Conservation (phyloP, 495 filamentous ascomycete genomes). For the Choiromyces venosus region DNA sequence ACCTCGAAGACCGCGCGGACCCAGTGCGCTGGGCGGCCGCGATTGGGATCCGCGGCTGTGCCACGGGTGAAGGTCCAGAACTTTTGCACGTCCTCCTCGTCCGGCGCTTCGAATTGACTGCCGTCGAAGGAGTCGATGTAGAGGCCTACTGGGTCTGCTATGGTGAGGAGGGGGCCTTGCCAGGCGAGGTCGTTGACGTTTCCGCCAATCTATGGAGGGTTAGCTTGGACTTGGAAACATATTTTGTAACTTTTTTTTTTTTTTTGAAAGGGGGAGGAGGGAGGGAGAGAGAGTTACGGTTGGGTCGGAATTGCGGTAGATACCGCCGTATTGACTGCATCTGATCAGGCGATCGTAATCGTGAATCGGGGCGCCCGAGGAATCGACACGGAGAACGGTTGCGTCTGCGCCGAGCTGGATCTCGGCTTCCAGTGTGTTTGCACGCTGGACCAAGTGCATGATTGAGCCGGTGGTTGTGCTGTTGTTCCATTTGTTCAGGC, state of each 20-base stretch:
- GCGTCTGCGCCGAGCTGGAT: conserved; percentile 14
- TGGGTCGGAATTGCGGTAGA: conserved; percentile 15
- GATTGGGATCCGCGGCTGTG: conserved; percentile 3
- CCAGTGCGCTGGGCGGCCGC: conserved; percentile 6
- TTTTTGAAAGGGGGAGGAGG: background rate
- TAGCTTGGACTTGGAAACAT: background rate
- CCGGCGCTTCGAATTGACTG: conserved; percentile 13
- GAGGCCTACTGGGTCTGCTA: conserved; percentile 18
- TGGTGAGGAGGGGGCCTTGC: background rate
- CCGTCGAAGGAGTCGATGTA: conserved; percentile 13
- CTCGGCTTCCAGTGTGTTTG: conserved; percentile 14
- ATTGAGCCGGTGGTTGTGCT: conserved; percentile 8
- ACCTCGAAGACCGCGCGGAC: conserved; percentile 22
- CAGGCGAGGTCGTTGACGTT: conserved; percentile 14
- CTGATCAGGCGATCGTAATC: conserved; percentile 14
- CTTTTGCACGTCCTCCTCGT: conserved; percentile 8
- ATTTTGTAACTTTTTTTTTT: too few relatives aligned
- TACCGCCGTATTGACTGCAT: conserved; percentile 15
- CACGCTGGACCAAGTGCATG: conserved; percentile 13
- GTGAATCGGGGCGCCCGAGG: conserved; percentile 2
- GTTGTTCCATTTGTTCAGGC: conserved; percentile 12
- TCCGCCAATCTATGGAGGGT: conserved; percentile 9
- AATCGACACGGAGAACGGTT: conserved; percentile 18
- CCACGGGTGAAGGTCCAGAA: conserved; percentile 20
- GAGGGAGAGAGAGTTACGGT: conserved; percentile 5